A percentile compares a stretch with the other conserved stretches of the same genome.
phyloP scores from a whole-genome alignment of 768 basidiomycete genomes.

The Trametes gibbosa region DNA sequence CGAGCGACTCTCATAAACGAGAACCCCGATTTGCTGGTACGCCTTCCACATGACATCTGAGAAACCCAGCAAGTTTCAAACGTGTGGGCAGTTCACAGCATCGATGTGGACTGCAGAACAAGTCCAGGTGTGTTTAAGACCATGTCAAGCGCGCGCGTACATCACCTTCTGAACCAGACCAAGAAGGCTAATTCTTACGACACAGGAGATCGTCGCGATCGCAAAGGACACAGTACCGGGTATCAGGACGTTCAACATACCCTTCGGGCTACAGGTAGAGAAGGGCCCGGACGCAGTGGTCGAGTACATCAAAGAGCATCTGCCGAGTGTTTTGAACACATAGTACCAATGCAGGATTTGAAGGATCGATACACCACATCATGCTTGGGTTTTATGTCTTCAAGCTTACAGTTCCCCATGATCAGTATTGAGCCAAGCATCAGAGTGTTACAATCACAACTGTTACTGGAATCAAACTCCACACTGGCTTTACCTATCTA shows the following conservation, averaged over 20 bases:
- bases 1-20: slow-evolving; percentile 9
- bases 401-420: no score
- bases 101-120: slow-evolving; percentile 25
- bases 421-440: no score
- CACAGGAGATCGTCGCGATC: slow-evolving; percentile 20
- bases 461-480: no score
- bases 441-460: no score
- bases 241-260: slow-evolving; percentile 21
- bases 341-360: not conserved
- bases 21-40: slow-evolving; percentile 17
- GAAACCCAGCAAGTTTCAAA: no score
- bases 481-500: no score
- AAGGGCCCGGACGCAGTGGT: slow-evolving; percentile 22
- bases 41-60: not conserved
- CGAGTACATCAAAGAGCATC: slow-evolving; percentile 19
- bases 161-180: no score
- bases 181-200: not conserved
- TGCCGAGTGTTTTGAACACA: slow-evolving; percentile 14
- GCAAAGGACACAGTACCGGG: slow-evolving; percentile 15
- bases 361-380: no score
- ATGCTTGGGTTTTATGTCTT: no score
- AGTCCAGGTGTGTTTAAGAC: slow-evolving; percentile 6
- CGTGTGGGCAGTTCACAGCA: slow-evolving; percentile 13
- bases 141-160: no score
- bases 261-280: slow-evolving; percentile 18